These are phyloP conservation scores for Magnusiomyces sp. DNA, from an alignment of 1,139 yeast genomes.

Conservation along the genomic window DNA sequence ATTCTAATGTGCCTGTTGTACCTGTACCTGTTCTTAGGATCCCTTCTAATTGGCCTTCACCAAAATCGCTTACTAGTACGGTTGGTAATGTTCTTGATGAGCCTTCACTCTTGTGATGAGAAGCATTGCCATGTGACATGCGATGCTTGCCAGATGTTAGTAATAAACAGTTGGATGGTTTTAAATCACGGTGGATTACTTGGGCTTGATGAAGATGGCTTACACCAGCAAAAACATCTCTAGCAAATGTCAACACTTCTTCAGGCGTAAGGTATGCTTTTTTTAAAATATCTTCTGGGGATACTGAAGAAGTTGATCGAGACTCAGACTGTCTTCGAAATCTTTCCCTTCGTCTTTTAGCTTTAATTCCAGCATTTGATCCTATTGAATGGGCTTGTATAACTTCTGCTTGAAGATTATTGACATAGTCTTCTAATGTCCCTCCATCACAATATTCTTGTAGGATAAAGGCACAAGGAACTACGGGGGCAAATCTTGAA, in stretches of 20 bases:
- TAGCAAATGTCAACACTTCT: constrained; percentile 57
- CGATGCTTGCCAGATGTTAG: constrained; percentile 27
- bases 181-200: constrained; percentile 76
- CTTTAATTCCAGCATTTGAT: neutral
- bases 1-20: constrained; percentile 78
- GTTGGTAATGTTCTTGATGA: constrained; percentile 40
- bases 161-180: constrained; percentile 78
- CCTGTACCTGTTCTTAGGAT: constrained; percentile 53
- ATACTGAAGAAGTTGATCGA: neutral
- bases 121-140: neutral
- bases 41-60: constrained; percentile 76
- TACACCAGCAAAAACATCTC: constrained; percentile 63
- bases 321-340: constrained; percentile 3
- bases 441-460: constrained; percentile 90
- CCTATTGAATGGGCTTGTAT: neutral
- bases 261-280: constrained; percentile 28
- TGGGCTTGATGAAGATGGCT: constrained; percentile 63
- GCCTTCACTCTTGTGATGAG: constrained; percentile 10
- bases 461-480: constrained; percentile 76
- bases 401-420: constrained; percentile 12
- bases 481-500: constrained; percentile 47
- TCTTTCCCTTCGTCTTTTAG: constrained; percentile 2
- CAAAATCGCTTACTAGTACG: constrained; percentile 77
- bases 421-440: constrained; percentile 61
- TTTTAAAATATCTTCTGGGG: constrained; percentile 15